phyloP scores from a whole-genome alignment of 257 asterid species.

The Striga asiatica region DNA sequence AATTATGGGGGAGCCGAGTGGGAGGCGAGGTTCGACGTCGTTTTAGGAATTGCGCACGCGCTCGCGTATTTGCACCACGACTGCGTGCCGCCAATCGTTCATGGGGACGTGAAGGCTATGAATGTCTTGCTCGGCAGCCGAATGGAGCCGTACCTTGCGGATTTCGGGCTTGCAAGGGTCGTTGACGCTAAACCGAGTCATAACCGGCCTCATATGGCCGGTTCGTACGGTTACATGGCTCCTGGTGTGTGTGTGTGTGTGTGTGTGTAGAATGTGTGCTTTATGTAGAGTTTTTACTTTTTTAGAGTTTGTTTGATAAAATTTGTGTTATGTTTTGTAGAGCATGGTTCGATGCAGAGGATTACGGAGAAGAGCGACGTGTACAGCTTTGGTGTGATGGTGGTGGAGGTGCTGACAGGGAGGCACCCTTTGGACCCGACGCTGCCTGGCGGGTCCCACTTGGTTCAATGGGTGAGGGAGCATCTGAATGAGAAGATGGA shows the following conservation, averaged over 20 bases:
- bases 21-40: slow-evolving; percentile 67
- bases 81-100: slow-evolving; percentile 86
- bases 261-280: no score
- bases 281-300: no score
- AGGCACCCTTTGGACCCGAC: slow-evolving; percentile 94
- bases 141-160: slow-evolving; percentile 86
- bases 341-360: slow-evolving; percentile 70
- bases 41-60: slow-evolving; percentile 83
- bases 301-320: neutral
- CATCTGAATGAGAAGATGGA: slow-evolving; percentile 53
- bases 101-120: slow-evolving; percentile 98
- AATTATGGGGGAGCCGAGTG: slow-evolving; percentile 78
- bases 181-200: slow-evolving; percentile 41
- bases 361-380: slow-evolving; percentile 84
- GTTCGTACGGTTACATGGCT: slow-evolving; percentile 97
- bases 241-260: slow-evolving; percentile 44
- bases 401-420: slow-evolving; percentile 85
- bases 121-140: slow-evolving; percentile 65
- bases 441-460: slow-evolving; percentile 67
- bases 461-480: slow-evolving; percentile 81
- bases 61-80: slow-evolving; percentile 86
- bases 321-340: slow-evolving; percentile 24
- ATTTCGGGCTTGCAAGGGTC: slow-evolving; percentile 81
- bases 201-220: slow-evolving; percentile 81
- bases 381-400: slow-evolving; percentile 78